A percentile compares a stretch with the other conserved stretches of the same genome.
phyloP scores from a whole-genome alignment of 2,329 filamentous ascomycete species.

The Daldinia eschscholtzii region DNA sequence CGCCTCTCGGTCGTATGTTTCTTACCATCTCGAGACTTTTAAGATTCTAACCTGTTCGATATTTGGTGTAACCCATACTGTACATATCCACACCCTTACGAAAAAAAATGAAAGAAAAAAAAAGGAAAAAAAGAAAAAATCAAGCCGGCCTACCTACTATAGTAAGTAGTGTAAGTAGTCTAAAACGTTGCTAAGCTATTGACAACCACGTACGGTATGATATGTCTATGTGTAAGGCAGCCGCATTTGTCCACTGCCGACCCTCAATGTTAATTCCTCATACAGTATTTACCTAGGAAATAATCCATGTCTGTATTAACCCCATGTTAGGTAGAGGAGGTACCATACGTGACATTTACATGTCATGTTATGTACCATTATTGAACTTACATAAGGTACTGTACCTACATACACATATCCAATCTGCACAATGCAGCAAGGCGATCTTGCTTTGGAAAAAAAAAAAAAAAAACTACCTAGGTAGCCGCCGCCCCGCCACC shows the following conservation, averaged over 20 bases:
- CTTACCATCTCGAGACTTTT: neutral
- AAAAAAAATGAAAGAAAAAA: neutral
- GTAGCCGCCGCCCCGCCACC: constrained; percentile 18
- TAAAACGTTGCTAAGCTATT: constrained; percentile 1
- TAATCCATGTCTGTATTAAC: constrained; percentile 4
- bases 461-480: constrained; percentile 18
- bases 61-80: constrained; percentile 25
- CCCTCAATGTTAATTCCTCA: constrained; percentile 21
- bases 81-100: constrained; percentile 11
- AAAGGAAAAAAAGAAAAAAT: neutral
- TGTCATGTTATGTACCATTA: neutral
- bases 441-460: constrained; percentile 48
- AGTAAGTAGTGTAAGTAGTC: neutral
- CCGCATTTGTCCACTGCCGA: constrained; percentile 33
- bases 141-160: constrained; percentile 1
- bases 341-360: neutral
- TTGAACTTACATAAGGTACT: neutral
- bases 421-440: constrained; percentile 42
- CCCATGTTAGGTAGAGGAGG: constrained; percentile 7
- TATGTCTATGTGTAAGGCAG: constrained; percentile 16
- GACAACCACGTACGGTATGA: neutral
- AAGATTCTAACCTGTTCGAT: neutral
- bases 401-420: constrained; percentile 19
- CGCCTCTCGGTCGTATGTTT: constrained; percentile 1
- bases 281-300: constrained; percentile 12